Base-by-base conservation (phyloP, 306 rosid genomes). In the Malus sylvestris region DNA sequence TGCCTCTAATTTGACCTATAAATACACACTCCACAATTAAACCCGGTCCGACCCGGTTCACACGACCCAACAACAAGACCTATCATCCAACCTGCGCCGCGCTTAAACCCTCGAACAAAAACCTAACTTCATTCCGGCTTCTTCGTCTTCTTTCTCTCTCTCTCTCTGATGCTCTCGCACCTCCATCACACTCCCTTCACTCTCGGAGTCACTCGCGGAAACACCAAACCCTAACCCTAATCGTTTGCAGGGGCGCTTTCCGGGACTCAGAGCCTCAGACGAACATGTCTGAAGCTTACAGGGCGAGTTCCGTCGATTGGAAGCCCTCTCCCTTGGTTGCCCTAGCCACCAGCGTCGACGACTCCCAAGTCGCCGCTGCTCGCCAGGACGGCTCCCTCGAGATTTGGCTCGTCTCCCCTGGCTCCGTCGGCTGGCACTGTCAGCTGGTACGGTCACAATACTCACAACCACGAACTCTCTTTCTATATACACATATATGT, bases 361-460 rank as follows among this genome's bases (percentile, higher is more conserved):
- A 93, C 51, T 76, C 84, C 11, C 97, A 89, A 46, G 92, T 95
- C 11, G 99, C 99, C 53, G 99, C 96, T 0, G 95, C 96, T 16
- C 97, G 99, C 12, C 89, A 89, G 73, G 99, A 95, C 25, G 97
- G 93, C 33, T 89, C 98, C 8, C 80, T 96, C 9, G 99, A 96
- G 87, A 79, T 96, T 79, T 96, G 99, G 99, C 93, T 92, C n/a
- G 99, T 96, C 49, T 96, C 97, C 65, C 94, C 99, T 8, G 97
- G 96, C 42, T 84, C 98, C 45, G 93, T 91, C 2, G 97, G 96
- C 29, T 96, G 99, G 99, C 99, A 96, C 93, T 89, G 93, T 85
- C 98, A 92, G 82, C 80, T 94, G 91, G 98, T 93, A 89, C 74
- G 2, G 27, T 51, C 12, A 3, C 29, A 27, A 27, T 2, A 27